Percentiles rank a stretch among this genome's conserved stretches.
Evolutionary conservation across 257 asterid genomes (phyloP).

Genomic region (Solanum sitiens): DNA sequence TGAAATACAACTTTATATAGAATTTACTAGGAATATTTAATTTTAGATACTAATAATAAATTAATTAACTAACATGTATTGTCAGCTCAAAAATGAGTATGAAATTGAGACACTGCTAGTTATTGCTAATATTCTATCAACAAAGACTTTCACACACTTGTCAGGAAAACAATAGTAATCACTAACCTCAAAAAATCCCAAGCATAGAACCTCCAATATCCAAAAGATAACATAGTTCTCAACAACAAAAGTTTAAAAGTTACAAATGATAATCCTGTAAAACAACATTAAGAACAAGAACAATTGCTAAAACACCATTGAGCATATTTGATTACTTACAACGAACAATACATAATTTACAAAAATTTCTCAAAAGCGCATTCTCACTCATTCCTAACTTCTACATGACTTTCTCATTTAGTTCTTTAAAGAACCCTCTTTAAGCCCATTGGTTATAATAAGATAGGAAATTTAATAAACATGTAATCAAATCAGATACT

Average conservation of each 20-base stretch:
- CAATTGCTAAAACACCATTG: not conserved
- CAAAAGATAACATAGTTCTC: not conserved
- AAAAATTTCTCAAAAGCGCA: not conserved
- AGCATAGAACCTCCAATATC: not conserved
- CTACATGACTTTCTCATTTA: constrained; percentile 9
- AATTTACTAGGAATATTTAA: too few relatives aligned
- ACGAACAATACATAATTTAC: not conserved
- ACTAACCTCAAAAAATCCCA: not conserved
- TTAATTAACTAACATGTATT: not conserved
- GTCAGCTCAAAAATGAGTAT: not conserved
- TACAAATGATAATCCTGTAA: not conserved
- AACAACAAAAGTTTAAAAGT: not conserved
- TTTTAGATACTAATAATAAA: too few relatives aligned
- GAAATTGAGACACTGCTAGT: not conserved
- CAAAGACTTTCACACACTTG: not conserved
- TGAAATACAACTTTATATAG: too few relatives aligned
- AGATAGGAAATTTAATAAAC: constrained; percentile 26
- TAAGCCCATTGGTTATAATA: not conserved
- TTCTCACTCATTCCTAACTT: not conserved
- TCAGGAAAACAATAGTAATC: not conserved
- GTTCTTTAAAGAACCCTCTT: constrained; percentile 7
- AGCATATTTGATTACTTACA: not conserved
- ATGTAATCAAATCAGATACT: not conserved
- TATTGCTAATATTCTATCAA: not conserved
- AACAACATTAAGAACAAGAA: not conserved